phyloP scores from a whole-genome alignment of 1,139 yeast species.

The Groenewaldozyma sp. region DNA sequence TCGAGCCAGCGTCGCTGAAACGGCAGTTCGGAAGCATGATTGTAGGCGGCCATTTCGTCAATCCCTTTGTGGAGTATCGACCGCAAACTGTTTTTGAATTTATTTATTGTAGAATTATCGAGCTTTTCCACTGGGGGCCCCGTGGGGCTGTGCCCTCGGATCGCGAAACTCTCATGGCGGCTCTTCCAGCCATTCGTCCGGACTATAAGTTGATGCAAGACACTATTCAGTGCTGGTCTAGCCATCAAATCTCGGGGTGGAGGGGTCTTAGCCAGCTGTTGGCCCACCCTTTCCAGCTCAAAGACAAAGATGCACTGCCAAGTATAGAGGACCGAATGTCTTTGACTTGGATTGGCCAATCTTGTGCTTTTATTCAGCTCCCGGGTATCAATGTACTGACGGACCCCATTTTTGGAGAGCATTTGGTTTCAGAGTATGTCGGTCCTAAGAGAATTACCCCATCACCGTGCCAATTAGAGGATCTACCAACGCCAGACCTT shows the following conservation, averaged over 20 bases:
- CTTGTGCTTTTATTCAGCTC: slow-evolving; percentile 68
- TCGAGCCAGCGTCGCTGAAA: slow-evolving; percentile 19
- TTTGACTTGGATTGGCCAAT: slow-evolving; percentile 90
- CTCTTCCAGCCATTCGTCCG: slow-evolving; percentile 54
- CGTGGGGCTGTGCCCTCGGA: slow-evolving; percentile 60
- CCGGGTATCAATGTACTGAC: slow-evolving; percentile 68
- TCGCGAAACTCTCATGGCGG: slow-evolving; percentile 32
- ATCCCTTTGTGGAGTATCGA: slow-evolving; percentile 86
- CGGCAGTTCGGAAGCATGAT: slow-evolving; percentile 35
- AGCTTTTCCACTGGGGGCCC: slow-evolving; percentile 54
- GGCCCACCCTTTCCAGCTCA: too few relatives aligned
- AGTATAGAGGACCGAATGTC: slow-evolving; percentile 41
- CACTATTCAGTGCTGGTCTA: slow-evolving; percentile 14
- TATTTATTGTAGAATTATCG: slow-evolving; percentile 58
- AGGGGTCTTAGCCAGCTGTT: not conserved
- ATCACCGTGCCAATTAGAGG: slow-evolving; percentile 55
- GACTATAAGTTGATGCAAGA: slow-evolving; percentile 38
- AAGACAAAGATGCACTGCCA: slow-evolving; percentile 17
- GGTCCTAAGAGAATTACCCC: slow-evolving; percentile 80
- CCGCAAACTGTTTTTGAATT: slow-evolving; percentile 87
- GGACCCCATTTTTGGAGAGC: slow-evolving; percentile 74
- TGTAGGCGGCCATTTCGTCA: slow-evolving; percentile 73
- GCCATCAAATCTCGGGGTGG: not conserved
- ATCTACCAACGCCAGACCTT: slow-evolving; percentile 59
- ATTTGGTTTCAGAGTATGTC: slow-evolving; percentile 48